Base-by-base conservation (phyloP, 805 yeast species). In the Yarrowia alimentaria region DNA sequence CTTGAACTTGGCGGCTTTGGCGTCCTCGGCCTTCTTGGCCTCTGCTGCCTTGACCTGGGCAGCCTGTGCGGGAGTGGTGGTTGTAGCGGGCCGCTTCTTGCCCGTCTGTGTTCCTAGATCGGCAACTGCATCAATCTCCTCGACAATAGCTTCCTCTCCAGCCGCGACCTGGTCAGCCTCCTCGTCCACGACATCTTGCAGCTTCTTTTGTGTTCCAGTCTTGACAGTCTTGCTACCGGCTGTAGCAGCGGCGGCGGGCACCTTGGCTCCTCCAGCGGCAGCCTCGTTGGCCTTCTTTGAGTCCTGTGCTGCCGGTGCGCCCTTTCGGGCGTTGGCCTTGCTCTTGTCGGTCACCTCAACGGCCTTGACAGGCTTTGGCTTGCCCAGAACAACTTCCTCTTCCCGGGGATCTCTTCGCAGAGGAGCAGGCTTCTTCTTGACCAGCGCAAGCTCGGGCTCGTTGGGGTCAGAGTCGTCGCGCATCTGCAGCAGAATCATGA, bases 1-100 rank as follows among this genome's bases (percentile, higher is more conserved):
- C 33, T 40, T 40, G 47, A 40, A 40, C 33, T 40, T 40, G 25
- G 47, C 47, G 13, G 47, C 47, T 21, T 40, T 40, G 8, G 47
- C 47, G 26, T 40, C 47, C 19, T 40, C 33, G 3, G 21, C 14
- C 9, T 12, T 10, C 19, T 40, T 40, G 25, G 25, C 47, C 14
- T 26, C 47, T 2, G 28, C 18, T 7, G 47, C 47, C 19, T 19
- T 28, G 6, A 33, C 47, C 33, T 40, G 47, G 19, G 47, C 47
- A 2, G 26, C 47, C n/a, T n/a, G n/a, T n/a, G n/a, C n/a, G n/a
- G n/a, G n/a, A n/a, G n/a, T n/a, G n/a, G n/a, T n/a, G n/a, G n/a
- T n/a, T 4, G 47, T 9, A 11, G 33, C 32, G 5, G 47, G 47
- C 4, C 18, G 22, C 12, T 40, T 40, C 33, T 40, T 40, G n/a